Evolutionary conservation across 768 basidiomycete species (phyloP).

Genomic region (Phanerodontia chrysosporium): DNA sequence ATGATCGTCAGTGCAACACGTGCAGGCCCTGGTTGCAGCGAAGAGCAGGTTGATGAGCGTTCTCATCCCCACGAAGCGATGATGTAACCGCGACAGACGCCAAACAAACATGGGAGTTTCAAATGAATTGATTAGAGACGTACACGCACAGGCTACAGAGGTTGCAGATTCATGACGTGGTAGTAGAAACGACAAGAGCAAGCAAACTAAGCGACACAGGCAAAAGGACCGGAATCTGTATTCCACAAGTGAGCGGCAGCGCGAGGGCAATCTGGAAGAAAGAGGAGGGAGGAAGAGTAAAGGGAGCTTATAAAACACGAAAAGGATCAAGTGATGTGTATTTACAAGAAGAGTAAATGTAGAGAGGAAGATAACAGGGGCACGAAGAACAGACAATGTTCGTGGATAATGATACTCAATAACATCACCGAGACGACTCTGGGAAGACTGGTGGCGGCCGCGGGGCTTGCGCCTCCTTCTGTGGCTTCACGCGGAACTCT

Average conservation of each 20-base stretch:
- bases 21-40: too few species aligned
- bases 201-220: constrained; percentile 14
- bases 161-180: constrained; percentile 19
- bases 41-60: too few species aligned
- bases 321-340: constrained; percentile 13
- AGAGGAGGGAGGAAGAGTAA: not conserved
- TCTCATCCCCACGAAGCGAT: too few species aligned
- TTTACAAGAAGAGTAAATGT: constrained; percentile 23
- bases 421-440: constrained; percentile 30
- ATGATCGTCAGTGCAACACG: constrained; percentile 1
- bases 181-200: constrained; percentile 18
- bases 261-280: not conserved
- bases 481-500: constrained; percentile 80
- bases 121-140: constrained; percentile 21
- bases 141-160: constrained; percentile 42
- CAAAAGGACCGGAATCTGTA: constrained; percentile 8
- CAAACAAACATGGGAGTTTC: not conserved
- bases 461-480: constrained; percentile 39
- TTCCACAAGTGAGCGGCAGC: constrained; percentile 4
- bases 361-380: constrained; percentile 12
- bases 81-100: not conserved
- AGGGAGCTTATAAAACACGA: constrained; percentile 8
- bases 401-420: constrained; percentile 6
- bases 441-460: constrained; percentile 38
- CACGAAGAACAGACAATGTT: constrained; percentile 11